These are phyloP conservation scores for Phytophthora palmivora DNA, from an alignment of 352 stramenopile species.

Conservation along the genomic window DNA sequence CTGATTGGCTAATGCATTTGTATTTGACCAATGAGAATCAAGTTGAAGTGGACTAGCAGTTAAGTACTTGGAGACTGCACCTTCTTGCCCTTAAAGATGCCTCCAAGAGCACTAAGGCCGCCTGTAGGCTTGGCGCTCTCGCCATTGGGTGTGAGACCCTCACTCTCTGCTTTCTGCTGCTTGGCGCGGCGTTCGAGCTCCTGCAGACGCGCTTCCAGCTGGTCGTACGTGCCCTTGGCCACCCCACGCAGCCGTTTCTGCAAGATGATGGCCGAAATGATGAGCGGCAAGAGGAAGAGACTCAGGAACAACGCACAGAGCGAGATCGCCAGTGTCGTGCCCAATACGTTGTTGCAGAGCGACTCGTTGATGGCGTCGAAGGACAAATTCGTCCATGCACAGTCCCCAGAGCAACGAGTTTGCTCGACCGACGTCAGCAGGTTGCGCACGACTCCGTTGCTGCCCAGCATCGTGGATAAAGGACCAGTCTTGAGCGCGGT, in stretches of 20 bases:
- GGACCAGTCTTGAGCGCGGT: constrained; percentile 49
- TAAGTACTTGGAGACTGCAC: constrained; percentile 18
- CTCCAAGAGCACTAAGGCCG: constrained; percentile 30
- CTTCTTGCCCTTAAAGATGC: constrained; percentile 42
- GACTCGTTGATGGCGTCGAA: constrained; percentile 82
- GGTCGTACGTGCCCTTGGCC: constrained; percentile 84
- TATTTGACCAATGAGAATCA: constrained; percentile 18
- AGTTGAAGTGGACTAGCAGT: constrained; percentile 20
- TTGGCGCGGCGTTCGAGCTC: constrained; percentile 71
- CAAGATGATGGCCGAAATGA: constrained; percentile 71
- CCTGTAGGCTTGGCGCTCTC: constrained; percentile 4
- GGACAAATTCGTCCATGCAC: constrained; percentile 82
- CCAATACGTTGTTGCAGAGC: constrained; percentile 78
- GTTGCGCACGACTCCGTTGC: constrained; percentile 49
- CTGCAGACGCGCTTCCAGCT: constrained; percentile 74
- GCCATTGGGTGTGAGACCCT: constrained; percentile 25
- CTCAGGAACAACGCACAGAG: constrained; percentile 81
- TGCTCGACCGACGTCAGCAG: constrained; percentile 70
- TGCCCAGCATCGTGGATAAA: constrained; percentile 49
- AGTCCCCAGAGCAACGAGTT: constrained; percentile 77
- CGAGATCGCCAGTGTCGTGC: constrained; percentile 80
- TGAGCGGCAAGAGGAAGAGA: constrained; percentile 79
- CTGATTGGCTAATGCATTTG: constrained; percentile 15
- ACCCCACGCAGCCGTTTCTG: constrained; percentile 81
- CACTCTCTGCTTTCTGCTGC: constrained; percentile 35